Evolutionary conservation across 345 rosid genomes (phyloP), one percentile per base, ranked within the genome.

Genomic region (Gossypium turneri): DNA sequence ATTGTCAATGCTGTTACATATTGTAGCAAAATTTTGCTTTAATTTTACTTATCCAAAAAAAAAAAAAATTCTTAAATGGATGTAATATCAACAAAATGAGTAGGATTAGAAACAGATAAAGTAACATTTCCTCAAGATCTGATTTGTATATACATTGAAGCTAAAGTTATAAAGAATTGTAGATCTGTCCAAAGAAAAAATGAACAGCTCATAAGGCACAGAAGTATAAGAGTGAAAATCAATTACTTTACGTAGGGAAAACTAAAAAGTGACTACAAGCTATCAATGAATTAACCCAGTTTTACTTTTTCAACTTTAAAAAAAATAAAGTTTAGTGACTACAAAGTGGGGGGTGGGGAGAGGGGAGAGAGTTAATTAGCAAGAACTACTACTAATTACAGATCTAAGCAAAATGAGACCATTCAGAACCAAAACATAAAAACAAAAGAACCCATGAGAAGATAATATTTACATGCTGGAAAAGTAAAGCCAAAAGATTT

Each of bases 331-430:
- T 4, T 0, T 34, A 34, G 38, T 34, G 38, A 34, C 38, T 34
- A 34, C 1, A 34, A 34, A 34, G 38, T 34, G 38, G 38, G 38
- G 38, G 38, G 38, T 4, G 38, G 38, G 38, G 5, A 29, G 38
- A 5, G 6, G 34, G 38, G 5, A 29, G 38, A 29, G 38, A 29
- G 38, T 34, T 34, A 34, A 34, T 34, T 34, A 34, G 38, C 38
- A 34, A 34, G 38, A 34, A 34, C 38, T 34, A 34, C 38, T 24
- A 57, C 13, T 76, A 71, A 58, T 48, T 66, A 67, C 85, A 82
- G 85, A 86, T 82, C 85, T 86, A 72, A 82, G 29, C 61, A 56
- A 16, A 74, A 70, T 43, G 50, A 83, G 67, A 38, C 66, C 74
- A 61, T 61, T 29, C 8, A 38, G 67, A 38, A 11, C 51, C 69